These are phyloP conservation scores for Populus tremula DNA, from an alignment of 345 rosid species.

Conservation along the genomic window DNA sequence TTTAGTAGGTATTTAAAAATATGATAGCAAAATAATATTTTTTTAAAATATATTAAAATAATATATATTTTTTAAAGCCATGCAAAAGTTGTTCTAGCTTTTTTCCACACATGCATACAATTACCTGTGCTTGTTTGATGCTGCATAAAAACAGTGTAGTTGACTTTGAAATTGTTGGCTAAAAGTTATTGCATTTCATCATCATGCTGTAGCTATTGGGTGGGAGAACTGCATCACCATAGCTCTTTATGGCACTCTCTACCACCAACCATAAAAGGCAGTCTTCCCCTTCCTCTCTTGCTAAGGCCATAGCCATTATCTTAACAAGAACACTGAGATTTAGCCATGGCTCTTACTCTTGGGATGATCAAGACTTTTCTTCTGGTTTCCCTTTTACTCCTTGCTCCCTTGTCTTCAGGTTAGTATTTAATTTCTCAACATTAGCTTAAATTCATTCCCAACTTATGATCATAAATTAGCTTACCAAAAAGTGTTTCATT, in stretches of 20 bases:
- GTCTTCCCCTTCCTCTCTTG: conserved; percentile 12
- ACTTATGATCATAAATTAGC: not conserved
- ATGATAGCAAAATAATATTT: too few relatives aligned
- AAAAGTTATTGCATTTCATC: conserved; percentile 34
- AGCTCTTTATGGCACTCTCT: conserved; percentile 20
- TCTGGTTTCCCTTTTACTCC: conserved; percentile 37
- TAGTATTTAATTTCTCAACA: not conserved
- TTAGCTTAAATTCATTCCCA: not conserved
- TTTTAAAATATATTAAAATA: too few relatives aligned
- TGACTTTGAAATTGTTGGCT: conserved; percentile 40
- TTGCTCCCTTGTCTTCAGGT: conserved; percentile 40
- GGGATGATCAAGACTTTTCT: conserved; percentile 44
- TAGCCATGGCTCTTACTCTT: conserved; percentile 37
- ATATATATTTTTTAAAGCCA: not conserved
- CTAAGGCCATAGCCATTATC: not conserved
- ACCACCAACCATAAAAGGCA: conserved; percentile 23
- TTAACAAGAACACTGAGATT: not conserved
- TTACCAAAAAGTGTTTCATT: not conserved
- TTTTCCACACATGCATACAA: not conserved
- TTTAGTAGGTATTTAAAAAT: too few relatives aligned
- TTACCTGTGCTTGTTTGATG: not conserved
- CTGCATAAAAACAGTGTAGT: conserved; percentile 16
- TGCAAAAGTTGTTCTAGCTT: not conserved
- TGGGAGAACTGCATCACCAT: conserved; percentile 36
- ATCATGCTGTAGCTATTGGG: conserved; percentile 44